These are phyloP conservation scores for Melaleuca quinquenervia DNA, from an alignment of 345 rosid genomes.

Conservation along the genomic window DNA sequence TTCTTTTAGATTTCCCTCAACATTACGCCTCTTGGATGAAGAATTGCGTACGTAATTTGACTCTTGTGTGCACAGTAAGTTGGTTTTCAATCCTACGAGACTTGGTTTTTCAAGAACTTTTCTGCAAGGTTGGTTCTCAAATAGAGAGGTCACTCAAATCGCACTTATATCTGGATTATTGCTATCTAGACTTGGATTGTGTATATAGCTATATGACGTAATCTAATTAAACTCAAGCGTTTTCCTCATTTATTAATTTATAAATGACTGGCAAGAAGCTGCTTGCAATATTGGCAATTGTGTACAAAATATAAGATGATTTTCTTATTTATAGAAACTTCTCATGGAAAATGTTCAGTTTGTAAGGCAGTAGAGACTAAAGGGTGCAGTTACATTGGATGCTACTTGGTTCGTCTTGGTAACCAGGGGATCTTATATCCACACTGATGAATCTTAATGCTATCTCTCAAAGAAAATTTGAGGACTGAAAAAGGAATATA, in stretches of 20 bases:
- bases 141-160: background rate
- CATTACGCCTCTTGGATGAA: background rate
- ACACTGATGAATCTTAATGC: background rate
- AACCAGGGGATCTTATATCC: background rate
- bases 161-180: background rate
- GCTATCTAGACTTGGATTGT: background rate
- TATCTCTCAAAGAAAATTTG: background rate
- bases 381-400: background rate
- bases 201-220: background rate
- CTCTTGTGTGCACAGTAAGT: background rate
- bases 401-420: background rate
- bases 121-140: background rate
- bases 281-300: background rate
- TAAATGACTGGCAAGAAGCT: background rate
- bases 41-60: background rate
- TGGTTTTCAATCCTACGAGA: background rate
- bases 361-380: background rate
- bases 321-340: background rate
- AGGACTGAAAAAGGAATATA: background rate
- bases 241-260: background rate
- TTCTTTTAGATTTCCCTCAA: background rate
- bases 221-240: background rate
- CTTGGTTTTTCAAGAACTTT: background rate
- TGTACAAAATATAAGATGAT: background rate
- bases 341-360: background rate